Conservation (phyloP, 192 early-diverging fungal species). For the Geosiphon pyriformis region DNA sequence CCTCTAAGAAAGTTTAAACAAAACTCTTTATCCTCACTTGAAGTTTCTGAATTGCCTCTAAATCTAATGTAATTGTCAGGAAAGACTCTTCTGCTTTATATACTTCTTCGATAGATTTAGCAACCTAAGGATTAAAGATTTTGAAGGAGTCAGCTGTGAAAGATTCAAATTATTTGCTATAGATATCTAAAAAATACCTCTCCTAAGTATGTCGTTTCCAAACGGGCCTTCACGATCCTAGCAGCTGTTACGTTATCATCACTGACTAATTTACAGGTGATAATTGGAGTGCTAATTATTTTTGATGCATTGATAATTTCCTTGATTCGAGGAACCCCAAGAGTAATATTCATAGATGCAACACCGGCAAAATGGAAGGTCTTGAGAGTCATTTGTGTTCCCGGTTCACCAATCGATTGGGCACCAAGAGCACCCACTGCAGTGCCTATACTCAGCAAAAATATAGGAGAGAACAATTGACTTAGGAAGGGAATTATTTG, state of each 20-base stretch:
- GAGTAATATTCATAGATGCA: conserved; percentile 97
- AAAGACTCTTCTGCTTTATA: conserved; percentile 69
- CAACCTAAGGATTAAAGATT: conserved; percentile 44
- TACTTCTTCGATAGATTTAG: conserved; percentile 92
- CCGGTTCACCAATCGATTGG: conserved; percentile 96
- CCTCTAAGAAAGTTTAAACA: not conserved
- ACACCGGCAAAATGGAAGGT: conserved; percentile 99
- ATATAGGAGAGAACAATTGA: not conserved
- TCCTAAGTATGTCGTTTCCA: conserved; percentile 86
- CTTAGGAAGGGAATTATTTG: not conserved
- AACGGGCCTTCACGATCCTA: conserved; percentile 93
- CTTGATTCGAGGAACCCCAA: conserved; percentile 99
- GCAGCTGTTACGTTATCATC: conserved; percentile 65
- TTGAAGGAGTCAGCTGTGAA: not conserved
- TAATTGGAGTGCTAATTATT: conserved; percentile 91
- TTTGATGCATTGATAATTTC: conserved; percentile 99
- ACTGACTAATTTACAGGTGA: conserved; percentile 68
- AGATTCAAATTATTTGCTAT: not conserved
- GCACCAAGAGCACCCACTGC: conserved; percentile 97
- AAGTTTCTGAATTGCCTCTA: conserved; percentile 75
- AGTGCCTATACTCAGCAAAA: conserved; percentile 31
- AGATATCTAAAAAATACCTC: no score
- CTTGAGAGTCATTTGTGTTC: conserved; percentile 99
- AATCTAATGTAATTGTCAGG: conserved; percentile 76
- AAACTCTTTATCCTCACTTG: conserved; percentile 47